phyloP scores from a whole-genome alignment of 1,284 basidiomycete genomes.

The Fistulinella cinereoalba region DNA sequence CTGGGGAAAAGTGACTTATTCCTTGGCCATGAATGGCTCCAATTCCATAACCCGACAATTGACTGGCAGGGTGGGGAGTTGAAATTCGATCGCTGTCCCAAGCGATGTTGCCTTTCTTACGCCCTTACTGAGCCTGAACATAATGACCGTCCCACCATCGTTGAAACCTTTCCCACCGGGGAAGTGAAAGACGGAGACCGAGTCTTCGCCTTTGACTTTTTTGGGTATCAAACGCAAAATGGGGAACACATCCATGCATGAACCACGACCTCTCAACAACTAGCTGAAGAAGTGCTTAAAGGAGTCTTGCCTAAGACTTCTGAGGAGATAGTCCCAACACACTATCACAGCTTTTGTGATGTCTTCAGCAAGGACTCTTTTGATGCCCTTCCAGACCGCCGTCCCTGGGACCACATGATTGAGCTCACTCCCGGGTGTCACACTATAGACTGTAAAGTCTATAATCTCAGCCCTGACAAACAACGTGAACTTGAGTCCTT shows the following conservation, averaged over 20 bases:
- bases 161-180: background rate
- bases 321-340: background rate
- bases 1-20: slow-evolving; percentile 3
- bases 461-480: background rate
- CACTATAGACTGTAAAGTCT: slow-evolving; percentile 3
- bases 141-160: background rate
- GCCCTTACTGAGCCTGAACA: background rate
- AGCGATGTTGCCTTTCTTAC: background rate
- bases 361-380: slow-evolving; percentile 4
- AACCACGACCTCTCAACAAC: background rate
- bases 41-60: slow-evolving; percentile 21
- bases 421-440: slow-evolving; percentile 2
- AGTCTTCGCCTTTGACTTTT: slow-evolving; percentile 1
- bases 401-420: slow-evolving; percentile 3
- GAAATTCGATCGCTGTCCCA: slow-evolving; percentile 13
- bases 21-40: slow-evolving; percentile 21
- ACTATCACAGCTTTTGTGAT: background rate
- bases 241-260: background rate
- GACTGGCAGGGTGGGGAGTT: slow-evolving; percentile 17
- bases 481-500: background rate
- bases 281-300: background rate
- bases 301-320: background rate
- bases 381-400: background rate
- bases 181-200: slow-evolving; percentile 1
- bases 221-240: background rate